Conservation (phyloP, 1,284 basidiomycete species). For the Mycosarcoma maydis region DNA sequence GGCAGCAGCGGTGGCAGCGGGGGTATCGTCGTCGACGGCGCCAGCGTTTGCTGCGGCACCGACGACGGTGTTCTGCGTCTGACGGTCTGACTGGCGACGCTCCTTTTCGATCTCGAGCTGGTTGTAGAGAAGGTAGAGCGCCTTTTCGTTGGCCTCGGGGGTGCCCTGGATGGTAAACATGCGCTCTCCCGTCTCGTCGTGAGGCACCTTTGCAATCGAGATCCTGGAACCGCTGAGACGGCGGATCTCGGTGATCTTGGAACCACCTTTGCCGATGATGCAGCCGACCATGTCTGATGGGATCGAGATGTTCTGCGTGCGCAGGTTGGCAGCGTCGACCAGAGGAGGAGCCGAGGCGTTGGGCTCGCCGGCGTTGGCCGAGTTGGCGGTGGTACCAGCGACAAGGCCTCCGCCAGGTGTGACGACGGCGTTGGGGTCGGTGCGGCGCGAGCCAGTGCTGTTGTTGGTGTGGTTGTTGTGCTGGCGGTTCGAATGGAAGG, state of each 20-base stretch:
- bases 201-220: slow-evolving; percentile 96
- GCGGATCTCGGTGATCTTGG: slow-evolving; percentile 98
- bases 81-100: slow-evolving; percentile 52
- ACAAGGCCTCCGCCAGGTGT: slow-evolving; percentile 61
- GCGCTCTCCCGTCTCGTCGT: slow-evolving; percentile 96
- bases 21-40: slow-evolving; percentile 44
- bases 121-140: slow-evolving; percentile 94
- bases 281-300: slow-evolving; percentile 86
- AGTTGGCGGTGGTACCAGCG: slow-evolving; percentile 52
- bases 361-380: slow-evolving; percentile 58
- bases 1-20: slow-evolving; percentile 18
- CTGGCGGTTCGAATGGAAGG: slow-evolving; percentile 8
- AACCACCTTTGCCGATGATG: slow-evolving; percentile 84
- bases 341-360: slow-evolving; percentile 47
- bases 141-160: slow-evolving; percentile 74
- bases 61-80: slow-evolving; percentile 36
- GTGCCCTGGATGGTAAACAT: slow-evolving; percentile 99
- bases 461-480: slow-evolving; percentile 7
- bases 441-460: slow-evolving; percentile 26
- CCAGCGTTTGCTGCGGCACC: slow-evolving; percentile 11
- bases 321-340: slow-evolving; percentile 76
- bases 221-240: slow-evolving; percentile 95
- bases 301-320: slow-evolving; percentile 98
- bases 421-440: slow-evolving; percentile 56
- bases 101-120: slow-evolving; percentile 64